Evolutionary conservation across 2,329 filamentous ascomycete genomes (phyloP), one percentile per base, ranked within the genome.

Genomic region (Aureobasidium pullulans): DNA sequence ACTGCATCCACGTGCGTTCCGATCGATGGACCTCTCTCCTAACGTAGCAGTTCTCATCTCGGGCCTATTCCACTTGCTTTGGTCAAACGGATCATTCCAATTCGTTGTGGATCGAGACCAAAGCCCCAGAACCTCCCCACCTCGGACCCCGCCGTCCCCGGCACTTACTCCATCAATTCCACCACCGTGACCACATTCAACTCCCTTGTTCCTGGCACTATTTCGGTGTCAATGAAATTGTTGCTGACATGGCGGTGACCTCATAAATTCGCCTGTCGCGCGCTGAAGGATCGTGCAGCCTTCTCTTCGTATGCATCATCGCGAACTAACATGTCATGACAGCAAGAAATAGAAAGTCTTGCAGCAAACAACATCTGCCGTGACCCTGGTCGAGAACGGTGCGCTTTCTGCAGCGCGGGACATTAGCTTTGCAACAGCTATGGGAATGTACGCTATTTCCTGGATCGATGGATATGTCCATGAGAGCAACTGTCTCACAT

Each of bases 161-260:
- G 50, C n/a, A 31, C 37, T 53, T 53, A 53, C 50, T 53, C 50
- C 50, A 53, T 53, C 50, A 42, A 28, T 42, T 40, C 36, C 47
- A 40, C 23, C 4, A 15, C 23, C 4, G 23, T 36, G 34, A 36
- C 34, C 34, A 36, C 34, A 36, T 36, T 36, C 13, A 9, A 13
- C 6, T 52, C 47, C 28, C 16, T 40, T 37, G 37, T 31, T 4
- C 6, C 34, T 52, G 48, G 48, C 48, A 52, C 23, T 52, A 52
- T 52, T 15, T 52, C 48, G 48, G 48, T 40, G 13, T 16, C 48
- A 52, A 52, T 52, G n/a, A 7, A 23, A 23, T 23, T n/a, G 16
- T 39, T 52, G 34, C 36, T 52, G 36, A 52, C 48, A 52, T 52
- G 36, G 23, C 11, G 2, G 48, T 52, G 48, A 52, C 36, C 34